Percentiles rank a stretch among this genome's conserved stretches.
These are phyloP conservation scores for Teratosphaeriaceae sp. DNA, from an alignment of 2,329 filamentous ascomycete species.

Conservation along the genomic window DNA sequence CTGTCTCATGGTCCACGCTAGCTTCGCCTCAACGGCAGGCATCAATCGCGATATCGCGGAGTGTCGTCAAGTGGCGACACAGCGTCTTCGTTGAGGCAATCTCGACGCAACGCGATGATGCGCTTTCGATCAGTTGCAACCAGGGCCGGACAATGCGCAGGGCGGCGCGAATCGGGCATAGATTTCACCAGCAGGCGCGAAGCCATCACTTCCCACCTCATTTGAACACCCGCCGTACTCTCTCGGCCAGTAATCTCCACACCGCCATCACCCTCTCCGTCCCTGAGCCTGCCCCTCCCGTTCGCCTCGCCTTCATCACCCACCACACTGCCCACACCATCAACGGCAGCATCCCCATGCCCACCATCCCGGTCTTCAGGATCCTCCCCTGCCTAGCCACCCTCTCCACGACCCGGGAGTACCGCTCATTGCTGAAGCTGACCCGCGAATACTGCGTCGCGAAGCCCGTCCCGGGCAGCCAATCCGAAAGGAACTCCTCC, in stretches of 20 bases:
- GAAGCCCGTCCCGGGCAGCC: conserved; percentile 74
- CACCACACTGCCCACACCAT: conserved; percentile 22
- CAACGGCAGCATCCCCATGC: conserved; percentile 37
- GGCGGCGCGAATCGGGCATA: too few relatives aligned
- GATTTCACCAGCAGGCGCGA: too few relatives aligned
- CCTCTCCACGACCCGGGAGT: conserved; percentile 69
- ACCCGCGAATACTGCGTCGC: conserved; percentile 88
- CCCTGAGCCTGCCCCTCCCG: conserved; percentile 1
- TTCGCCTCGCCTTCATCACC: conserved; percentile 21
- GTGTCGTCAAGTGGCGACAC: too few relatives aligned
- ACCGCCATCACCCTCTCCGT: conserved; percentile 6
- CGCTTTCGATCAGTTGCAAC: too few relatives aligned
- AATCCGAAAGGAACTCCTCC: conserved; percentile 74
- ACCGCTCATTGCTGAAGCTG: conserved; percentile 88
- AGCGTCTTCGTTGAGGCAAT: too few relatives aligned
- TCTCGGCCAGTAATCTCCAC: conserved; percentile 9
- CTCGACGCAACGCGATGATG: too few relatives aligned
- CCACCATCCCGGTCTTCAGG: conserved; percentile 34
- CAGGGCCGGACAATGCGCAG: too few relatives aligned
- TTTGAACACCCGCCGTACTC: conserved; percentile 16
- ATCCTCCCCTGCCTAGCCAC: conserved; percentile 61
- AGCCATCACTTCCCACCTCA: too few relatives aligned
- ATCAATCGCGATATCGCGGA: too few relatives aligned
- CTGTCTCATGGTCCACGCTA: too few relatives aligned
- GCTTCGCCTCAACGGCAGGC: too few relatives aligned